Conservation (phyloP, 2,329 filamentous ascomycete species). For the Fusarium goolgardi region DNA sequence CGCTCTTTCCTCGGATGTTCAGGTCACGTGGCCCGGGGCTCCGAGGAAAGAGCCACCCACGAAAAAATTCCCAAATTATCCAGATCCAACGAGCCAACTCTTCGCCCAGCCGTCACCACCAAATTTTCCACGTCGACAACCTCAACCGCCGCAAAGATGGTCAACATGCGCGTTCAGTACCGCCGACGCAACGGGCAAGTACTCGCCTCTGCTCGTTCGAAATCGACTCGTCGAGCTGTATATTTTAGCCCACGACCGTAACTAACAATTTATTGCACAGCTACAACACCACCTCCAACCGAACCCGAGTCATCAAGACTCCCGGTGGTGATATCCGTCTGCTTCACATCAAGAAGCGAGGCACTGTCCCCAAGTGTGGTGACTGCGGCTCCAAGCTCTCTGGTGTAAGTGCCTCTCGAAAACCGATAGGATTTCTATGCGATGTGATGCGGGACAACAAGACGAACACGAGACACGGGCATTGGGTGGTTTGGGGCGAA, state of each 20-base stretch:
- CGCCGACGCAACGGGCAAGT: constrained; percentile 85
- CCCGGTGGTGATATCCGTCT: constrained; percentile 95
- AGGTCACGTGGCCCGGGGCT: neutral
- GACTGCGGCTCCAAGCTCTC: constrained; percentile 98
- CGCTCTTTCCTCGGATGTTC: neutral
- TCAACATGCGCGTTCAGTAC: constrained; percentile 63
- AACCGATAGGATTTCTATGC: constrained; percentile 26
- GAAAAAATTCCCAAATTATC: constrained; percentile 51
- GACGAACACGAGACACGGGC: constrained; percentile 19
- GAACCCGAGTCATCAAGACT: constrained; percentile 94
- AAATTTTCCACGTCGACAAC: constrained; percentile 14
- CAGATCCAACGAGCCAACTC: constrained; percentile 3
- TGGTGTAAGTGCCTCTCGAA: constrained; percentile 78
- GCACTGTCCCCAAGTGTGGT: constrained; percentile 97
- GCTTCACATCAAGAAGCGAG: constrained; percentile 99
- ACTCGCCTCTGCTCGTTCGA: constrained; percentile 38
- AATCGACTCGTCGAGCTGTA: constrained; percentile 29
- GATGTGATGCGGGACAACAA: constrained; percentile 29
- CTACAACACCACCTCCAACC: constrained; percentile 99
- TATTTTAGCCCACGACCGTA: constrained; percentile 26
- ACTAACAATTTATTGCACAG: constrained; percentile 63
- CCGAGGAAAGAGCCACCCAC: constrained; percentile 34
- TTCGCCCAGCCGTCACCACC: constrained; percentile 12
- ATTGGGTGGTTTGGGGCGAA: constrained; percentile 9
- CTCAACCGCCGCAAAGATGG: constrained; percentile 64